These are phyloP conservation scores for Lichtheimia corymbifera DNA, from an alignment of 371 early-diverging fungal species.

Conservation along the genomic window DNA sequence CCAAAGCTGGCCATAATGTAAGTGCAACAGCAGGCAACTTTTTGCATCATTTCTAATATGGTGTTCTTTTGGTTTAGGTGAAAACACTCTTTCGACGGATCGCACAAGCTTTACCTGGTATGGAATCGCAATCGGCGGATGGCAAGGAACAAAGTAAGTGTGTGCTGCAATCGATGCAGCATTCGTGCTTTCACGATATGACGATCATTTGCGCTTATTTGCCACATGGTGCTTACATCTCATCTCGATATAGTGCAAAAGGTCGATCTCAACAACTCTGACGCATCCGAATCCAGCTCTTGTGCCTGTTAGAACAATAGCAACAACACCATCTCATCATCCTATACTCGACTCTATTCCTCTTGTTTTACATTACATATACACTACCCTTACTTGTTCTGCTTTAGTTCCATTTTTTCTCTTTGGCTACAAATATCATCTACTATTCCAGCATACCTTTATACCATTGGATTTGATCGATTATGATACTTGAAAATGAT, in stretches of 20 bases:
- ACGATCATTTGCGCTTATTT: background rate
- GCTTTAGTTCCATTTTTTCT: too few relatives aligned
- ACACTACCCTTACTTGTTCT: too few relatives aligned
- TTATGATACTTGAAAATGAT: too few relatives aligned
- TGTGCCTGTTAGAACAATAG: conserved; percentile 31
- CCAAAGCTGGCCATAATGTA: conserved; percentile 95
- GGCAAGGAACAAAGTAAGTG: conserved; percentile 39
- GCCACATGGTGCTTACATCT: conserved; percentile 1
- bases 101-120: conserved; percentile 92
- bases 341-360: too few relatives aligned
- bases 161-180: background rate
- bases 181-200: too few relatives aligned
- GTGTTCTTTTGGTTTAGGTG: conserved; percentile 31
- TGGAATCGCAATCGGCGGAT: conserved; percentile 60
- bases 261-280: conserved; percentile 27
- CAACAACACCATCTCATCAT: background rate
- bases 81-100: conserved; percentile 94
- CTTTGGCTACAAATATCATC: too few relatives aligned
- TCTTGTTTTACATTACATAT: too few relatives aligned
- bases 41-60: conserved; percentile 5
- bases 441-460: too few relatives aligned
- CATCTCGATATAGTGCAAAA: conserved; percentile 29
- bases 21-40: background rate
- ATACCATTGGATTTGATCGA: too few relatives aligned
- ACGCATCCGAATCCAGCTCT: conserved; percentile 23